Conservation (phyloP, 2,329 filamentous ascomycete genomes). For the Myotisia sp. region DNA sequence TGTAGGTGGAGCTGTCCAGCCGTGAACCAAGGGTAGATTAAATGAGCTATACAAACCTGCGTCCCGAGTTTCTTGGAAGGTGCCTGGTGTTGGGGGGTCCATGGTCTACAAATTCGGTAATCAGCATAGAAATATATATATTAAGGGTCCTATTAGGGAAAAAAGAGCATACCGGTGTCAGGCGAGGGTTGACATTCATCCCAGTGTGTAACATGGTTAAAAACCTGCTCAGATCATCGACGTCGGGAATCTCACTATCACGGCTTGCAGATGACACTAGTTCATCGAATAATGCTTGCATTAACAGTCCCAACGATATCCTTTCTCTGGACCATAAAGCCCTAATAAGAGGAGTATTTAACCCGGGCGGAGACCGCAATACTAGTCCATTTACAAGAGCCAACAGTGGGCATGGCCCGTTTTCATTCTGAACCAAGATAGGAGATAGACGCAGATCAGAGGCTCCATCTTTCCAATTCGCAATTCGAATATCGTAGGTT, state of each 20-base stretch:
- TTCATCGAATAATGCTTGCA: constrained; percentile 87
- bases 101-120: constrained; percentile 30
- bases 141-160: constrained; percentile 3
- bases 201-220: constrained; percentile 80
- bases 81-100: constrained; percentile 40
- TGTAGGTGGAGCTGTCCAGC: constrained; percentile 62
- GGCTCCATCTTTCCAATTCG: constrained; percentile 63
- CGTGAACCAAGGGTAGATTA: constrained; percentile 75
- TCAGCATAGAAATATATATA: not conserved
- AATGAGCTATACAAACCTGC: constrained; percentile 89
- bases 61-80: constrained; percentile 74
- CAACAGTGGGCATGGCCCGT: constrained; percentile 84
- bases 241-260: constrained; percentile 61
- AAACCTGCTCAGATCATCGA: constrained; percentile 76
- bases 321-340: constrained; percentile 69
- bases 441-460: constrained; percentile 60
- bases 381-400: constrained; percentile 87
- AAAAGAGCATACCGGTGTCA: constrained; percentile 48
- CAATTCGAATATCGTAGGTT: constrained; percentile 85
- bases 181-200: constrained; percentile 94
- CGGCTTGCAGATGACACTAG: constrained; percentile 64
- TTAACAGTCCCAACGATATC: constrained; percentile 67
- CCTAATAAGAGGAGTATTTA: constrained; percentile 59
- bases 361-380: constrained; percentile 57
- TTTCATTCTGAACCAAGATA: constrained; percentile 81